Evolutionary conservation across 306 rosid genomes (phyloP).

Genomic region (Luffa acutangula): DNA sequence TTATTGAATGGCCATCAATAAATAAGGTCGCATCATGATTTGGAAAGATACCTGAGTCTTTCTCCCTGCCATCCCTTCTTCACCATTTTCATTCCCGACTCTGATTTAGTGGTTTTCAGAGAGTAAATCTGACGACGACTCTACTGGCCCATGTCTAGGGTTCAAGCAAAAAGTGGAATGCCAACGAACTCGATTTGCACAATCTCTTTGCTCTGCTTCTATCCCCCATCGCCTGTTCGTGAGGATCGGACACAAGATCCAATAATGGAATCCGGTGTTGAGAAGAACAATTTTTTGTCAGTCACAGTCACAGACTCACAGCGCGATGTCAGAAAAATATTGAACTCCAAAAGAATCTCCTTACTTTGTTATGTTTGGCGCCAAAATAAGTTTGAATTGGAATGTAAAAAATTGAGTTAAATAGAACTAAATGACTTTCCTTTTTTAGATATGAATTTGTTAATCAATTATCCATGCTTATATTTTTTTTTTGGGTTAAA

Average conservation of each 20-base stretch:
- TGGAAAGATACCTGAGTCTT: constrained; percentile 37
- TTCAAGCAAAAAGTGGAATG: not conserved
- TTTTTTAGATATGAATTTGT: not conserved
- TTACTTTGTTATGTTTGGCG: not conserved
- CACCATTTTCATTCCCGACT: constrained; percentile 31
- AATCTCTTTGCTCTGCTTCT: not conserved
- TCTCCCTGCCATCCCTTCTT: constrained; percentile 64
- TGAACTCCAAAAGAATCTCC: no score
- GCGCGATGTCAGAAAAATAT: no score
- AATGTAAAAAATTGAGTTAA: no score
- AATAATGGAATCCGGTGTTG: not conserved
- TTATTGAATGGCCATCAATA: not conserved
- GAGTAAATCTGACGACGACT: not conserved
- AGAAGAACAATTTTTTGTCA: not conserved
- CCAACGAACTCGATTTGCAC: not conserved
- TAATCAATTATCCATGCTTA: no score
- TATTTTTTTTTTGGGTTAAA: no score
- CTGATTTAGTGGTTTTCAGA: not conserved
- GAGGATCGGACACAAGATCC: not conserved
- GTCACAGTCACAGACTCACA: no score
- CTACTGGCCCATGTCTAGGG: not conserved
- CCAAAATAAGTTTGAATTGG: not conserved
- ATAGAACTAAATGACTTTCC: no score
- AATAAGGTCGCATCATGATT: not conserved
- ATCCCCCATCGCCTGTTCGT: not conserved